Conservation (phyloP, 495 filamentous ascomycete species). For the Penicillium flavigenum region DNA sequence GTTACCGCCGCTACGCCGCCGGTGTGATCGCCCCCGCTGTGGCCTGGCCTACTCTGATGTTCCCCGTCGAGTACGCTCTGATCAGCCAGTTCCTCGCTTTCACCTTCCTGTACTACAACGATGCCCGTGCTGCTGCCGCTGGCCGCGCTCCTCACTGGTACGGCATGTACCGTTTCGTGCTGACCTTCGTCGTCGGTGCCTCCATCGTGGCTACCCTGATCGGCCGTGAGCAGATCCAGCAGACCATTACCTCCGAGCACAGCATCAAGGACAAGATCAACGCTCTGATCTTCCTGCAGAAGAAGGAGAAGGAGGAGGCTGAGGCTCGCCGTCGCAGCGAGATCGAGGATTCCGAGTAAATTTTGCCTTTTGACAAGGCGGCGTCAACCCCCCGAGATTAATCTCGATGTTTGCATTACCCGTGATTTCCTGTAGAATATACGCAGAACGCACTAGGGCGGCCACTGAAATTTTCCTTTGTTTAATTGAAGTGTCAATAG, state of each 20-base stretch:
- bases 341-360: constrained; percentile 50
- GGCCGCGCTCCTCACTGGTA: constrained; percentile 96
- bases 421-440: constrained; percentile 40
- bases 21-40: constrained; percentile 80
- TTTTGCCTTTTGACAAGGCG: constrained; percentile 13
- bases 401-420: constrained; percentile 35
- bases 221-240: constrained; percentile 79
- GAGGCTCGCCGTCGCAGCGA: constrained; percentile 52
- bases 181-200: constrained; percentile 89
- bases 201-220: constrained; percentile 85
- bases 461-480: constrained; percentile 29
- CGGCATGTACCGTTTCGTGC: constrained; percentile 86
- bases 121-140: constrained; percentile 67
- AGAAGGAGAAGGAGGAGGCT: constrained; percentile 61
- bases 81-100: constrained; percentile 90
- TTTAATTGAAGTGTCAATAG: constrained; percentile 16
- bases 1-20: constrained; percentile 76
- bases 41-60: constrained; percentile 89
- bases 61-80: constrained; percentile 85
- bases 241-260: constrained; percentile 48
- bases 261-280: constrained; percentile 61
- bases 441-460: constrained; percentile 33
- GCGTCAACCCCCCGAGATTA: constrained; percentile 18
- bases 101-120: constrained; percentile 84
- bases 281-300: constrained; percentile 58